These are phyloP conservation scores for Colletotrichum echinochloae DNA, from an alignment of 2,329 filamentous ascomycete genomes.

Conservation along the genomic window DNA sequence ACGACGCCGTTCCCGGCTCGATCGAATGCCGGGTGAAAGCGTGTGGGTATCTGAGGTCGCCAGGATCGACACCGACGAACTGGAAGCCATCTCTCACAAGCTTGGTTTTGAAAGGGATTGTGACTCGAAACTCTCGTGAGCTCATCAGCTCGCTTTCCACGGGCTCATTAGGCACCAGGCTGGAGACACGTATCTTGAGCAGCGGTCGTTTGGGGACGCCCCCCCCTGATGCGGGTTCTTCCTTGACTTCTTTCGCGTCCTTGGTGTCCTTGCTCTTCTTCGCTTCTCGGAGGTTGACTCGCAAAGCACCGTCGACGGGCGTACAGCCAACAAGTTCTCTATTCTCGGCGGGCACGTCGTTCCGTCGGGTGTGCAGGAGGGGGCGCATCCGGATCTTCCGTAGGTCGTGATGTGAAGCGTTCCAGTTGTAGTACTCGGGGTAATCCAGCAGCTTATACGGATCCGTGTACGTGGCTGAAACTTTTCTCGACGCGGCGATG, in stretches of 20 bases:
- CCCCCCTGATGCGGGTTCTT: constrained; percentile 19
- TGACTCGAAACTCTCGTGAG: constrained; percentile 67
- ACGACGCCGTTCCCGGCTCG: constrained; percentile 82
- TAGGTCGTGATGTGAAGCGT: constrained; percentile 81
- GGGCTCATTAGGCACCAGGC: constrained; percentile 44
- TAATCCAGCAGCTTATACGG: constrained; percentile 75
- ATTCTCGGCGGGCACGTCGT: constrained; percentile 66
- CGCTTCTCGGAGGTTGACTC: constrained; percentile 54
- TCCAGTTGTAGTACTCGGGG: constrained; percentile 70
- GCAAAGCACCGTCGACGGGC: constrained; percentile 66
- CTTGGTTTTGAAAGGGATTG: constrained; percentile 81
- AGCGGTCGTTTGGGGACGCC: constrained; percentile 48
- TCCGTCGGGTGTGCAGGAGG: constrained; percentile 62
- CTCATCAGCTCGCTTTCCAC: constrained; percentile 54
- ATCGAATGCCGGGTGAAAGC: constrained; percentile 87
- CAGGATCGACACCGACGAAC: constrained; percentile 86
- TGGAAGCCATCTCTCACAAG: constrained; percentile 88
- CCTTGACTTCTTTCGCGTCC: constrained; percentile 24
- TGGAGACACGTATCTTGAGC: constrained; percentile 60
- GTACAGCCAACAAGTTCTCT: constrained; percentile 68
- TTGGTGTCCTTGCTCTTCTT: constrained; percentile 35
- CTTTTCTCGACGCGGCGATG: constrained; percentile 49
- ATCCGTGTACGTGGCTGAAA: constrained; percentile 65
- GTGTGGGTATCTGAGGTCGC: constrained; percentile 88
- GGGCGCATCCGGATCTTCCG: constrained; percentile 74